A percentile compares a stretch with the other conserved stretches of the same genome.
These are phyloP conservation scores for Piper betle DNA, from an alignment of 164 flowering plant genomes.

Conservation along the genomic window DNA sequence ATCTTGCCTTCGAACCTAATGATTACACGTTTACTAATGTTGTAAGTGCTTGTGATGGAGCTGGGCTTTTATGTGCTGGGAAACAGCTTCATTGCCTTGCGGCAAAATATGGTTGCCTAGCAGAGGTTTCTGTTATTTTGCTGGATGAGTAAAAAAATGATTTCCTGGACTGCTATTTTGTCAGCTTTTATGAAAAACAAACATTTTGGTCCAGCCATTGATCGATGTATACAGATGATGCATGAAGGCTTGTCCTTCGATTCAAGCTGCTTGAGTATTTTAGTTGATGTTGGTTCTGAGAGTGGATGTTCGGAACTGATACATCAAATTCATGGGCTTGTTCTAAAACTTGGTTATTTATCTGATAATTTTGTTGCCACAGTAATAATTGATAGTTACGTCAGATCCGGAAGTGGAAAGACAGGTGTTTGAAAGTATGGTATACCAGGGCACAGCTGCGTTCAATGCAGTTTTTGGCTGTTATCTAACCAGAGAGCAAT, in stretches of 20 bases:
- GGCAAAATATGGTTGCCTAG: slow-evolving; percentile 10
- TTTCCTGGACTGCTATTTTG: slow-evolving; percentile 31
- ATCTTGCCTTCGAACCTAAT: slow-evolving; percentile 20
- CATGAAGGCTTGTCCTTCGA: slow-evolving; percentile 12
- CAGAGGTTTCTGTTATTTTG: slow-evolving; percentile 13
- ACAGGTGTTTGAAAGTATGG: slow-evolving; percentile 12
- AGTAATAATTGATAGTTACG: slow-evolving; percentile 22
- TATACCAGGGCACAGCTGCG: slow-evolving; percentile 8
- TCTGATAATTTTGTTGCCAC: slow-evolving; percentile 17
- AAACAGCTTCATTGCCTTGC: slow-evolving; percentile 22
- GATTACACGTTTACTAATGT: slow-evolving; percentile 23
- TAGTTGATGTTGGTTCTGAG: slow-evolving; percentile 24
- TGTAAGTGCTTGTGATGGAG: slow-evolving; percentile 15
- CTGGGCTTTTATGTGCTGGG: slow-evolving; percentile 8
- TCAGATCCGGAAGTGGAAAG: slow-evolving; percentile 18
- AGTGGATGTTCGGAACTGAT: slow-evolving; percentile 14
- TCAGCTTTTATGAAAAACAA: slow-evolving; percentile 20
- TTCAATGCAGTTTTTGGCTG: slow-evolving; percentile 25
- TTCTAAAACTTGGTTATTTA: slow-evolving; percentile 12
- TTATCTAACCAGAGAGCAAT: slow-evolving; percentile 6
- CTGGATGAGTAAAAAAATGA: slow-evolving; percentile 16
- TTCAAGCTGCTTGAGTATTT: slow-evolving; percentile 16
- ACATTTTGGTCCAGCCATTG: slow-evolving; percentile 12
- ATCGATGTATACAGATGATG: slow-evolving; percentile 13
- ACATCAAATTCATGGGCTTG: slow-evolving; percentile 22